Conservation (phyloP, 1,139 yeast species). For the Protomyces gravidus region DNA sequence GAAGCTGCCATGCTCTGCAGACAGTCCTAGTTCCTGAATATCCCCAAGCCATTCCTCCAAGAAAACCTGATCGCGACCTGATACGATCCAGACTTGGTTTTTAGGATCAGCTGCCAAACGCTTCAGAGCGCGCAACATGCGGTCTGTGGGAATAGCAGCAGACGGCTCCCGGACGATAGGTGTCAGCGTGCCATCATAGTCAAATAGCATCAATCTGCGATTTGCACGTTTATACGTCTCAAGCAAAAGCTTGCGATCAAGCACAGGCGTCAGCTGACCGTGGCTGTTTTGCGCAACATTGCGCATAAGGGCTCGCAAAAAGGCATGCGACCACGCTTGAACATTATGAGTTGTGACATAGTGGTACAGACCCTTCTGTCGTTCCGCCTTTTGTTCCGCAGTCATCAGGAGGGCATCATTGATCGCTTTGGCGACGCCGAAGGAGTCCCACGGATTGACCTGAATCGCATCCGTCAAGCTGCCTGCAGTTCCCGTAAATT, state of each 20-base stretch:
- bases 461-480: constrained; percentile 72
- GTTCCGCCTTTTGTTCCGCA: constrained; percentile 35
- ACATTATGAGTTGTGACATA: constrained; percentile 68
- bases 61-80: constrained; percentile 91
- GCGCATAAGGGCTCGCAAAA: constrained; percentile 53
- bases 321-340: constrained; percentile 73
- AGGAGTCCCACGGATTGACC: constrained; percentile 96
- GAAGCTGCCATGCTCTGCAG: constrained; percentile 98
- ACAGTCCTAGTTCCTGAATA: constrained; percentile 62
- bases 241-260: constrained; percentile 64
- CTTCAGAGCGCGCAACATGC: constrained; percentile 58
- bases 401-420: constrained; percentile 60
- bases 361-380: constrained; percentile 54
- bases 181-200: constrained; percentile 94
- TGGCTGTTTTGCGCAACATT: constrained; percentile 48
- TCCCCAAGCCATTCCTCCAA: constrained; percentile 82
- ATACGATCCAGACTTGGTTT: constrained; percentile 89
- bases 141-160: constrained; percentile 91
- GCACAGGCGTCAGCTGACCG: constrained; percentile 71
- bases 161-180: constrained; percentile 96
- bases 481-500: constrained; percentile 88
- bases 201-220: constrained; percentile 78
- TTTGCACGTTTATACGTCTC: constrained; percentile 55
- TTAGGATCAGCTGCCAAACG: constrained; percentile 66
- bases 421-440: constrained; percentile 83